Base-by-base conservation (phyloP, 176 grass and related monocot species). In the Oryza meyeriana region DNA sequence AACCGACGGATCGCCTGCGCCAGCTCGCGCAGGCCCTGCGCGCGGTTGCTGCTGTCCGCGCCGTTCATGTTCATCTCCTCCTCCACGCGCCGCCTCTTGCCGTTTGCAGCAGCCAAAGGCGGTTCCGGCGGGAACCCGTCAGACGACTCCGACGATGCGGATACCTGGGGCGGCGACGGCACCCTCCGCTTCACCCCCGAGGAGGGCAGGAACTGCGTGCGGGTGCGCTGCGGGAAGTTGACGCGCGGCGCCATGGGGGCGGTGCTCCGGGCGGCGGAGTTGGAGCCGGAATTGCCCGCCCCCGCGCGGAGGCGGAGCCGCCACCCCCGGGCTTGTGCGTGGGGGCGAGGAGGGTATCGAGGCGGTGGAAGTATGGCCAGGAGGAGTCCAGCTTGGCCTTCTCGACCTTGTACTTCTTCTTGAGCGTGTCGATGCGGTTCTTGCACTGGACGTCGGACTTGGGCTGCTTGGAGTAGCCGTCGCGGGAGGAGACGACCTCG, bases 381-480 rank as follows among this genome's bases (percentile, higher is more conserved):
- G 76, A 77, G 9, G 92, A 88, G 65, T 61, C 64, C 41, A 30
- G 63, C 87, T 88, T 98, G 28, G 81, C 65, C 77, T 80, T 91
- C 84, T 98, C 95, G 29, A 89, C 34, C 88, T 98, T 98, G 74
- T 98, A 98, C 78, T 94, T 98, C 95, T 98, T 98, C 90, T 98
- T 98, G 57, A 98, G 92, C 63, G 95, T 98, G 55, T 98, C 92
- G 79, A 98, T 93, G 71, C 95, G 92, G 75, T 98, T 98, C 86
- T 98, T 98, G 79, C 95, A 98, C 90, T 98, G 95, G 33, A 91
- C 68, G 67, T 94, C 95, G n/a, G 90, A 89, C 84, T 86, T 98
- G 58, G 72, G 71, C 24, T 79, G 29, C 85, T 91, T 94, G 69
- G 92, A 91, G 75, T 98, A 94, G 72, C 86, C 82, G 27, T 93